Evolutionary conservation across 208 protist species (phyloP).

Genomic region (Trypanosomatidae sp.): DNA sequence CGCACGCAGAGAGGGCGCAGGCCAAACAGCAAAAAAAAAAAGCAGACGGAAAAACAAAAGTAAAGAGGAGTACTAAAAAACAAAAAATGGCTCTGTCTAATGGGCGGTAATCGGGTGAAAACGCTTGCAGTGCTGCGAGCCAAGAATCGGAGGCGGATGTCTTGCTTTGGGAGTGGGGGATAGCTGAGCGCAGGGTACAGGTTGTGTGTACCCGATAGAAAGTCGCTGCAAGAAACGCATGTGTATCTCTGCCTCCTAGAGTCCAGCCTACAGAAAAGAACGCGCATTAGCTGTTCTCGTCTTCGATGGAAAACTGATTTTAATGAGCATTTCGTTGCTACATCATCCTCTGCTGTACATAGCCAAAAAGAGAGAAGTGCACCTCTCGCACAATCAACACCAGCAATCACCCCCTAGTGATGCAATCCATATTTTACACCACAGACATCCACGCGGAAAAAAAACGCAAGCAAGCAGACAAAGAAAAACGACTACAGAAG

Average conservation of each 20-base stretch:
- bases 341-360: background rate
- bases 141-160: background rate
- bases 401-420: background rate
- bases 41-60: background rate
- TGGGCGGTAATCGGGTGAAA: background rate
- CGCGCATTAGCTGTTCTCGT: background rate
- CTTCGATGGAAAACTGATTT: background rate
- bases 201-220: background rate
- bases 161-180: background rate
- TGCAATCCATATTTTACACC: background rate
- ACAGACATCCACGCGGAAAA: background rate
- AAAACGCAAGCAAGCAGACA: background rate
- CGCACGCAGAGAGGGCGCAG: background rate
- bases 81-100: background rate
- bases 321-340: background rate
- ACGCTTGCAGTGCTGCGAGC: background rate
- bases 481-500: background rate
- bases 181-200: conserved; percentile 1
- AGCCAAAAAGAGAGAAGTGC: background rate
- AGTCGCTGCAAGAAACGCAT: background rate
- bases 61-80: background rate
- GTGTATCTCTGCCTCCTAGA: background rate
- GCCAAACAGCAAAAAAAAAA: background rate
- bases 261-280: background rate
- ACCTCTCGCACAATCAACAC: background rate